Percentiles rank a stretch among this genome's conserved stretches.
phyloP scores from a whole-genome alignment of 768 basidiomycete species.

The Suillus placidus region DNA sequence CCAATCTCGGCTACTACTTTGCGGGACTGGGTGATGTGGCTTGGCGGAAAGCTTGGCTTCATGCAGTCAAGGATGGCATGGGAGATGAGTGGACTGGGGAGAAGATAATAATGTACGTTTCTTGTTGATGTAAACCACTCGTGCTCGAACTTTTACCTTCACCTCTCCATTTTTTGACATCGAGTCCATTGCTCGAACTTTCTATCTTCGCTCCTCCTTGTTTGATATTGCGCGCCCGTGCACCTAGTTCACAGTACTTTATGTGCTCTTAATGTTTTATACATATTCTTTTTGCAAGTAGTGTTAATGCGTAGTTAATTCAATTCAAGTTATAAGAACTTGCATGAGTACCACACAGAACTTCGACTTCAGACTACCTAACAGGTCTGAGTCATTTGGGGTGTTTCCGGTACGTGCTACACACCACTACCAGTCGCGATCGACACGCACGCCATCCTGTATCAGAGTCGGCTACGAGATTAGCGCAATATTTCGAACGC shows the following conservation, averaged over 20 bases:
- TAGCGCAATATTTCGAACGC: neutral
- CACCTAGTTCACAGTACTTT: neutral
- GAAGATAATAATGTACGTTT: neutral
- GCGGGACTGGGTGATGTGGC: conserved; percentile 11
- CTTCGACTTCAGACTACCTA: too few species aligned
- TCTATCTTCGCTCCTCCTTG: neutral
- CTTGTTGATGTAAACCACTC: neutral
- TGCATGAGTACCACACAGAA: too few species aligned
- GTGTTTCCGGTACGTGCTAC: neutral
- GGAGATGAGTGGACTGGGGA: conserved; percentile 10
- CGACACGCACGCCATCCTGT: neutral
- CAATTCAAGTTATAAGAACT: neutral
- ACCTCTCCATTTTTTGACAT: neutral
- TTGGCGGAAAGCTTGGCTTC: conserved; percentile 7
- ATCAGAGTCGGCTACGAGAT: neutral
- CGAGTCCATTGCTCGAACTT: neutral
- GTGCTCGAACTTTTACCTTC: neutral
- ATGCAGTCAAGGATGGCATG: conserved; percentile 5
- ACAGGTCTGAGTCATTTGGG: too few species aligned
- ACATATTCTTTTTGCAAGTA: neutral
- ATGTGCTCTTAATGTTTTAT: neutral
- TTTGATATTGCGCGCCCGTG: neutral
- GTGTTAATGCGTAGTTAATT: neutral
- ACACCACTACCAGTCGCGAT: neutral
- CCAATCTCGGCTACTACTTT: conserved; percentile 5